Evolutionary conservation across 306 rosid genomes (phyloP), one percentile per base, ranked within the genome.

Genomic region (Elaeagnus macrophylla): DNA sequence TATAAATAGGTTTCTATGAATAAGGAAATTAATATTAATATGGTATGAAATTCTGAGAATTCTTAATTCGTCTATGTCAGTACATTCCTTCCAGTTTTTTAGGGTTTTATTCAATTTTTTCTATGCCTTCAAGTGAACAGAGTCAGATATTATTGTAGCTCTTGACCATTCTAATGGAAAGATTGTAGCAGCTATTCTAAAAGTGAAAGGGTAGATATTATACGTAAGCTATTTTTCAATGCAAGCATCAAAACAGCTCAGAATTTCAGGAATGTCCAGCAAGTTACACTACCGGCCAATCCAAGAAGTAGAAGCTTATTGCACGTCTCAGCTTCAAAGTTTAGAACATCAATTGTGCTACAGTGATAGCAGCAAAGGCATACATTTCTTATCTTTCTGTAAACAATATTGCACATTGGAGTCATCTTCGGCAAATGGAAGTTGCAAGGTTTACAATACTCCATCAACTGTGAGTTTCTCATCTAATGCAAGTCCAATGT

Each of bases 201-300:
- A 25, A 25, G 4, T 3, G 32, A 25, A 25, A 25, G 32, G 32
- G 32, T 25, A 25, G 32, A 25, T 25, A 5, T 25, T 25, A 25
- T 25, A 25, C 4, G 2, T 25, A 5, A 25, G 4, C 32, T 25
- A 42, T 69, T 68, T 68, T 54, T 72, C 51, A 49, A 90, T 86
- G 95, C 94, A 79, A 68, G 77, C 91, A 62, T 84, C 95, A 54
- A 80, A 87, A 72, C 81, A 69, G 57, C 87, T 68, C 62, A 80
- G 79, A 74, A 70, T 54, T 51, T 67, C 83, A 57, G 60, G 73
- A n/a, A 83, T 80, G 95, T 63, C 85, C 0, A 76, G 75, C 42
- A 57, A 53, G 12, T 72, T 72, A 15, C 73, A 74, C 72, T 69
- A 84, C 75, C 88, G 76, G 68, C 81, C 85, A 11, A 47, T 76